Evolutionary conservation across 176 grass and related monocot genomes (phyloP).

Genomic region (Cenchrus purpureus): DNA sequence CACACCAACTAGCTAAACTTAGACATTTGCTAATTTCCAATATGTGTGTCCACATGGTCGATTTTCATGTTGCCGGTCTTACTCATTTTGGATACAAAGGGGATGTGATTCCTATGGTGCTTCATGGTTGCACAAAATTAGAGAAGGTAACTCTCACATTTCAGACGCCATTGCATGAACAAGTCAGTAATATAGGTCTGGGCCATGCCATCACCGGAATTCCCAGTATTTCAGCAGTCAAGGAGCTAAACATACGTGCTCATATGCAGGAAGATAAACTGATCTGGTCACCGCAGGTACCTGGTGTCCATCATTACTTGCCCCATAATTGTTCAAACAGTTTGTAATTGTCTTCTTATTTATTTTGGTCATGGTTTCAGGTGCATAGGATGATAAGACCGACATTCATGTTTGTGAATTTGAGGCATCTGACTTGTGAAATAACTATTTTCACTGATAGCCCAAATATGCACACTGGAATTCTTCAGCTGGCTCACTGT

Average conservation of each 20-base stretch:
- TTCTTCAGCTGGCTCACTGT: neutral
- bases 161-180: too few relatives aligned
- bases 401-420: neutral
- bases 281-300: neutral
- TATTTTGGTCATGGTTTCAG: constrained; percentile 26
- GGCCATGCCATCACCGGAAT: neutral
- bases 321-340: neutral
- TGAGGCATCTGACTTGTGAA: constrained; percentile 34
- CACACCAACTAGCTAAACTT: neutral
- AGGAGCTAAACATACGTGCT: neutral
- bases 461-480: neutral
- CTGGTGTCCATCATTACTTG: neutral
- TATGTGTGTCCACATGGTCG: neutral
- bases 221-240: constrained; percentile 14
- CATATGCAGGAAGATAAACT: neutral
- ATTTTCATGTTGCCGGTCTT: neutral
- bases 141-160: neutral
- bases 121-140: neutral
- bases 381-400: neutral
- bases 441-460: neutral
- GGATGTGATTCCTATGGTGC: neutral
- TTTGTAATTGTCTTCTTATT: neutral
- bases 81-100: neutral
- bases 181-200: neutral
- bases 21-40: neutral